Evolutionary conservation across 2,329 filamentous ascomycete genomes (phyloP).

Genomic region (Ilyonectria destructans): DNA sequence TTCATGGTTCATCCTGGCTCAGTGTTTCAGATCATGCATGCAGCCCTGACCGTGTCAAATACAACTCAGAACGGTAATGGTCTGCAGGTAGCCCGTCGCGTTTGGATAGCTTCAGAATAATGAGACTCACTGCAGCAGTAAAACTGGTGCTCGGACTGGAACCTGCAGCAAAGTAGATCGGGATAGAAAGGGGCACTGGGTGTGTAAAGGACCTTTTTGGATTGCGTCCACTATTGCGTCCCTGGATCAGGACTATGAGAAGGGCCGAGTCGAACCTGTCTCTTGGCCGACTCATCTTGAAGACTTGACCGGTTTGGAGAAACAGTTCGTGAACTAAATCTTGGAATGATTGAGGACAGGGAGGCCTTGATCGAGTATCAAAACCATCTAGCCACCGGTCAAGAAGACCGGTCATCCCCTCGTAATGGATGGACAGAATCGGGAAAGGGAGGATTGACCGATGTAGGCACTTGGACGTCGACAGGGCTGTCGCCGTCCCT

Average conservation of each 20-base stretch:
- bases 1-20: conserved; percentile 24
- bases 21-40: conserved; percentile 34
- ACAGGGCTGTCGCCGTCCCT: conserved; percentile 1
- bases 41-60: conserved; percentile 18
- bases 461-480: neutral
- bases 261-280: neutral
- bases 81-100: conserved; percentile 4
- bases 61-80: conserved; percentile 3
- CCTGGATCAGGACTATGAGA: neutral
- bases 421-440: neutral
- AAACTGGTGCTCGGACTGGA: conserved; percentile 22
- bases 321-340: conserved; percentile 9
- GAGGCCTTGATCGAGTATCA: neutral
- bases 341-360: conserved; percentile 7
- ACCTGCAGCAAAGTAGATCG: neutral
- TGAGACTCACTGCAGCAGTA: conserved; percentile 3
- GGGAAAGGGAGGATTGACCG: neutral
- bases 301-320: neutral
- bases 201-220: neutral
- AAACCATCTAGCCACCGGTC: conserved; percentile 10
- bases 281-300: neutral
- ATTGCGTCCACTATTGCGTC: neutral
- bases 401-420: conserved; percentile 1
- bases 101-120: conserved; percentile 25
- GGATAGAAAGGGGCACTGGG: neutral